Percentiles rank a stretch among this genome's conserved stretches.
Conservation (phyloP, 306 rosid genomes). For the Pyrus bretschneideri region DNA sequence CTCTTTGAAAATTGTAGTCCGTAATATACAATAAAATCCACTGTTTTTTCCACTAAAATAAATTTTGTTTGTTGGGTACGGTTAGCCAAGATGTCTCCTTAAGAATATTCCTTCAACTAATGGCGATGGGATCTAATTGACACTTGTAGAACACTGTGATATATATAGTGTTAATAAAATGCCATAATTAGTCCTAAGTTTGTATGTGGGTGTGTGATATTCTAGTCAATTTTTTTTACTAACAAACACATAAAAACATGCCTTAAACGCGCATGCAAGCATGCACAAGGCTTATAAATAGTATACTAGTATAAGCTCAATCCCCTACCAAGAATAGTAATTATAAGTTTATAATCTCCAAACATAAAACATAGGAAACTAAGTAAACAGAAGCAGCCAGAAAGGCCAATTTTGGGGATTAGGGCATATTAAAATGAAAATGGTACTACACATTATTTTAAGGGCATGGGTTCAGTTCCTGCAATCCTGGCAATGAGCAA, state of each 20-base stretch:
- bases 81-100: not conserved
- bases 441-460: constrained; percentile 10
- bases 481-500: constrained; percentile 44
- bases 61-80: too few species aligned
- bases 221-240: not conserved
- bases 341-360: constrained; percentile 52
- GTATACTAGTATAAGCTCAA: constrained; percentile 23
- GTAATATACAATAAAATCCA: too few species aligned
- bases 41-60: too few species aligned
- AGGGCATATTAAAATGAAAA: constrained; percentile 20
- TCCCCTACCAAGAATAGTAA: constrained; percentile 49
- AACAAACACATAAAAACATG: constrained; percentile 67
- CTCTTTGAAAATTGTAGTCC: too few species aligned
- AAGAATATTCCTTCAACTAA: not conserved
- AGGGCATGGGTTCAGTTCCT: constrained; percentile 62
- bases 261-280: constrained; percentile 80
- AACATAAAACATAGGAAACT: constrained; percentile 22
- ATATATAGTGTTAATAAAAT: not conserved
- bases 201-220: not conserved
- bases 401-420: constrained; percentile 71
- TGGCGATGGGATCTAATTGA: not conserved
- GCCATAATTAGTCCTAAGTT: not conserved
- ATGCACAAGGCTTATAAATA: constrained; percentile 28
- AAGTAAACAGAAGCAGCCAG: constrained; percentile 35
- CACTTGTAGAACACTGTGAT: not conserved